Percentiles rank a stretch among this genome's conserved stretches.
These are phyloP conservation scores for Alternaria sp. DNA, from an alignment of 2,329 filamentous ascomycete species.

Conservation along the genomic window DNA sequence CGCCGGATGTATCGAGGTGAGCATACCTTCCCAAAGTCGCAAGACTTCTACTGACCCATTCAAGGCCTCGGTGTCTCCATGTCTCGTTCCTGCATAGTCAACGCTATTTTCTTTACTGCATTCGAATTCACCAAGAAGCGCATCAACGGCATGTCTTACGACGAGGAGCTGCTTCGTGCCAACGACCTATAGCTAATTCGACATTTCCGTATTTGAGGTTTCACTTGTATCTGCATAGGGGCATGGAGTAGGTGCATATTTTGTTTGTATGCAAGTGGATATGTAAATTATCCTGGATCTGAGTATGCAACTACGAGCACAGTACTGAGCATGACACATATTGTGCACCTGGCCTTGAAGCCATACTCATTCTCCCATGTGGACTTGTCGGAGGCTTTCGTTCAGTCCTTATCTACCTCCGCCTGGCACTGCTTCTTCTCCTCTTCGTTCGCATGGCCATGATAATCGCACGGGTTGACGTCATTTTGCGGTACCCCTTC, in stretches of 20 bases:
- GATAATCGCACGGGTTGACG: constrained; percentile 18
- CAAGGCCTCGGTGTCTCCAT: constrained; percentile 77
- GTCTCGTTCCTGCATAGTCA: constrained; percentile 80
- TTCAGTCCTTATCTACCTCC: neutral
- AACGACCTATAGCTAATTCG: constrained; percentile 23
- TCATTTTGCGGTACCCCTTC: too few species aligned
- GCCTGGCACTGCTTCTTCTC: neutral
- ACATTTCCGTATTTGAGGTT: neutral
- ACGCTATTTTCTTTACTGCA: constrained; percentile 87
- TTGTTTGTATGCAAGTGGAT: constrained; percentile 6
- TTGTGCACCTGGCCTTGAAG: neutral
- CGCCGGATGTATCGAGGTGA: constrained; percentile 78
- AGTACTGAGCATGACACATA: constrained; percentile 16
- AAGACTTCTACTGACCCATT: neutral
- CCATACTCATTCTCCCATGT: fast-evolving
- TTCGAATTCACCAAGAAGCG: constrained; percentile 80
- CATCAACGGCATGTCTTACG: constrained; percentile 53
- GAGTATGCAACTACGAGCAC: constrained; percentile 14
- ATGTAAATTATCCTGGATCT: constrained; percentile 17
- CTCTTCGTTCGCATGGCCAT: neutral
- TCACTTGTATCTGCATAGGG: constrained; percentile 27
- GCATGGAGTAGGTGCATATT: constrained; percentile 27
- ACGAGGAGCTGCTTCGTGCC: constrained; percentile 44
- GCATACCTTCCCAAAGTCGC: neutral
- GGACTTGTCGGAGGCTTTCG: neutral